phyloP scores from a whole-genome alignment of 2,329 filamentous ascomycete genomes.

The Karstenula rhodostoma region DNA sequence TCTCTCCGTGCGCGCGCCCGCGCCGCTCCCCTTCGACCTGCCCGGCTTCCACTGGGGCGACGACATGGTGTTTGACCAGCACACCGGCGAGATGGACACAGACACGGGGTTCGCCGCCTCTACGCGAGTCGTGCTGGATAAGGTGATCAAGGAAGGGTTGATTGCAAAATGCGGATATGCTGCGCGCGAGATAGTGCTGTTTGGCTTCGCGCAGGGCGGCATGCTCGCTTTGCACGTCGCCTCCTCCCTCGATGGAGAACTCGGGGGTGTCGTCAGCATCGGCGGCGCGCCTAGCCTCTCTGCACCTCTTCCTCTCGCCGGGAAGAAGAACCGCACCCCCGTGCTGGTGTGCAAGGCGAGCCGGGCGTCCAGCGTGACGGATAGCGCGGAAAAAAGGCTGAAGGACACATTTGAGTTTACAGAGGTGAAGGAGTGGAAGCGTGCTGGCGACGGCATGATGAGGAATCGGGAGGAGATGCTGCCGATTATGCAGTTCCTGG shows the following conservation, averaged over 20 bases:
- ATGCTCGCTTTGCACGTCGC: conserved; percentile 61
- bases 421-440: conserved; percentile 54
- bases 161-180: conserved; percentile 59
- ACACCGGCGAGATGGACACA: conserved; percentile 60
- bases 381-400: conserved; percentile 69
- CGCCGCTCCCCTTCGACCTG: conserved; percentile 72
- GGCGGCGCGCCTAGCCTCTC: conserved; percentile 65
- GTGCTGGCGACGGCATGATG: conserved; percentile 83
- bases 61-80: conserved; percentile 64
- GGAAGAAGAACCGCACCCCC: conserved; percentile 67
- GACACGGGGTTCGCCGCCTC: conserved; percentile 61
- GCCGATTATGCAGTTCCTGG: conserved; percentile 87
- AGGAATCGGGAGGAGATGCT: conserved; percentile 82
- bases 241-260: conserved; percentile 51
- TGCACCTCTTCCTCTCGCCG: conserved; percentile 35
- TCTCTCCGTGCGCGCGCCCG: conserved; percentile 76
- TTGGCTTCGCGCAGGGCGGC: conserved; percentile 66
- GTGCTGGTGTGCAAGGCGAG: conserved; percentile 68
- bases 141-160: conserved; percentile 56
- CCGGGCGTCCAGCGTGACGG: conserved; percentile 62
- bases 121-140: conserved; percentile 52
- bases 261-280: conserved; percentile 69
- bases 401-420: conserved; percentile 67
- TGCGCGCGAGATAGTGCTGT: conserved; percentile 60
- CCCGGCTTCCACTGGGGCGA: conserved; percentile 71